Base-by-base conservation (phyloP, 208 protist species). In the Acanthamoeba sp. region DNA sequence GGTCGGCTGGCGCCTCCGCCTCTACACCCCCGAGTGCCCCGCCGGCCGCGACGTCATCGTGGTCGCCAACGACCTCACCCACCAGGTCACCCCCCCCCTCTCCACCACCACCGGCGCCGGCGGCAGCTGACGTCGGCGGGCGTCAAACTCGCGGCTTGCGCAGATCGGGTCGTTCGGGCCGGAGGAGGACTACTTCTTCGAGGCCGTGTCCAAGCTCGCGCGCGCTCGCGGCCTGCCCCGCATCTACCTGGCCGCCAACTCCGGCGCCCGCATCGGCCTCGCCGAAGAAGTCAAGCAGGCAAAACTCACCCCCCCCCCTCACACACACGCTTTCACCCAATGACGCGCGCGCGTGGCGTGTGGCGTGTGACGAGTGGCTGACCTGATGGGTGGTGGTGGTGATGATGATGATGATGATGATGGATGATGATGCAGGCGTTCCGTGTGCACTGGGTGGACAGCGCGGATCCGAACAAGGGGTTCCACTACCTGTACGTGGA, bases 51-150 rank as follows among this genome's bases (percentile, higher is more conserved):
- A 98, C 29, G 94, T 99, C 2, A 97, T 99, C n/a, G 95, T 99
- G n/a, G 99, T 99, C 82, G 98, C 98, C 57, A 99, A 99, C 95
- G 99, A 99, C 97, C 99, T 99, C 91, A 99, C 99, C 14, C 97
- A 99, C 90, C 50, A 57, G 62, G 22, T 34, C 12, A n/a, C n/a
- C n/a, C n/a, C n/a, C n/a, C n/a, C n/a, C n/a, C n/a, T n/a, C n/a
- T n/a, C n/a, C n/a, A n/a, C n/a, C n/a, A n/a, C n/a, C n/a, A n/a
- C n/a, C n/a, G n/a, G n/a, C n/a, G n/a, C n/a, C n/a, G n/a, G n/a
- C n/a, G n/a, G n/a, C n/a, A n/a, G n/a, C n/a, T n/a, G n/a, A n/a
- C n/a, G n/a, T n/a, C n/a, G n/a, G n/a, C n/a, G n/a, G n/a, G n/a
- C n/a, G n/a, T n/a, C n/a, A n/a, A n/a, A n/a, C n/a, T n/a, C n/a